Base-by-base conservation (phyloP, 2,329 filamentous ascomycete species). In the Sarocladium kiliense region DNA sequence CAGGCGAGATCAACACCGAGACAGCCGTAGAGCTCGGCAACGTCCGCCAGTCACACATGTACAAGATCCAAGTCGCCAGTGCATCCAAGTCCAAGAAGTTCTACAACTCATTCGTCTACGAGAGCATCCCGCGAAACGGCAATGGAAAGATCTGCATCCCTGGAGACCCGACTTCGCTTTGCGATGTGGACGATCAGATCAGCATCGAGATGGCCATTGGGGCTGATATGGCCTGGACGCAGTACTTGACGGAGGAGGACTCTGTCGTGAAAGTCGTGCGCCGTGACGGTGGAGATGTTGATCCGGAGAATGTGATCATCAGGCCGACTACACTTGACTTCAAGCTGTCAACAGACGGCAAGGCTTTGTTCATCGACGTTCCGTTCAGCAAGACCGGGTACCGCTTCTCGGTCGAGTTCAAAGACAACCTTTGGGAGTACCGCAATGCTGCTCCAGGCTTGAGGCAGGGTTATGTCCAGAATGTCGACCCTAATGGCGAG, bases 211-310 rank as follows among this genome's bases (percentile, higher is more conserved):
- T 58, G 12, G 63, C 62, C 27, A 60, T 65, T 41, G 63, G 64
- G 41, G 61, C 66, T n/a, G 64, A 60, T 44, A 70, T 71, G 68
- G 66, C 64, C 5, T 71, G 68, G 68, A 64, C 68, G n/a, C 66
- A 69, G 56, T 71, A 66, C 54, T 59, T 66, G 25, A 58, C 63
- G 27, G 44, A 37, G 42, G 32, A 54, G 11, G 64, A 68, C 37
- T 56, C 60, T n/a, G 56, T 61, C 27, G 59, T 45, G 9, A 62
- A 63, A 39, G 59, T 69, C 23, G 54, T 55, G 9, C 54, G 59
- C 9, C 55, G 58, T 3, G 57, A 59, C 16, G 59, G 58, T 10
- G 57, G 57, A 19, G 34, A 56, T 11, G 49, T 61, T 9, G 58
- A 59, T 30, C 56, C 57, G 6, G 55, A 54, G n/a, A 63, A 65